Conservation (phyloP, 768 basidiomycete species). For the Panaeolus cyanescens region DNA sequence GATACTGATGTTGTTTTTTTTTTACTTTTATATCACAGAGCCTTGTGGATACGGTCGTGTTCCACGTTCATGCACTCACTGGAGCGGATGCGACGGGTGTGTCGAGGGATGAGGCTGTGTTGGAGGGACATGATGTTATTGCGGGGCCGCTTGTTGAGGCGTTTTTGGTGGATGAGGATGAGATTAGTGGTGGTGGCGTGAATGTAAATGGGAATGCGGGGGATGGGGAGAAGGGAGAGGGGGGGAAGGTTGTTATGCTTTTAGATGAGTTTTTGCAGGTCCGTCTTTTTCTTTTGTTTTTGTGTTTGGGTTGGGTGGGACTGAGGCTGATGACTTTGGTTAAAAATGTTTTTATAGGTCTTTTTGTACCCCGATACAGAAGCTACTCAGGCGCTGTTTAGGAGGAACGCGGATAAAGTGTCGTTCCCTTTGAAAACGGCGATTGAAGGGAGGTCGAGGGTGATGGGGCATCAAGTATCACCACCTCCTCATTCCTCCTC, state of each 20-base stretch:
- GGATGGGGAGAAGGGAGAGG: no score
- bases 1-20: background rate
- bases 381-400: constrained; percentile 43
- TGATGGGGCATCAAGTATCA: constrained; percentile 60
- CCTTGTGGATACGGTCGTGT: constrained; percentile 70
- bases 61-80: constrained; percentile 78
- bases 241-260: constrained; percentile 61
- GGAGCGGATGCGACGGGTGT: constrained; percentile 55
- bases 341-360: no score
- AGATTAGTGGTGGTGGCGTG: no score
- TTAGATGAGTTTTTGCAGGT: constrained; percentile 82
- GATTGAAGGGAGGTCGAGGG: constrained; percentile 38
- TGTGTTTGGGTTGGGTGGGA: no score
- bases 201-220: no score
- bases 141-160: constrained; percentile 60
- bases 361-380: constrained; percentile 69
- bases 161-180: constrained; percentile 48
- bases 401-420: constrained; percentile 42
- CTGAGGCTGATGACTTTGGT: no score
- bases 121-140: constrained; percentile 65
- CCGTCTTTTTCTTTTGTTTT: constrained; percentile 15
- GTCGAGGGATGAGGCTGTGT: constrained; percentile 32
- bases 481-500: constrained; percentile 25
- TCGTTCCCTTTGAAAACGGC: constrained; percentile 59
- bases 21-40: constrained; percentile 35